Conservation (phyloP, 2,329 filamentous ascomycete genomes). For the Biscogniauxia marginata region DNA sequence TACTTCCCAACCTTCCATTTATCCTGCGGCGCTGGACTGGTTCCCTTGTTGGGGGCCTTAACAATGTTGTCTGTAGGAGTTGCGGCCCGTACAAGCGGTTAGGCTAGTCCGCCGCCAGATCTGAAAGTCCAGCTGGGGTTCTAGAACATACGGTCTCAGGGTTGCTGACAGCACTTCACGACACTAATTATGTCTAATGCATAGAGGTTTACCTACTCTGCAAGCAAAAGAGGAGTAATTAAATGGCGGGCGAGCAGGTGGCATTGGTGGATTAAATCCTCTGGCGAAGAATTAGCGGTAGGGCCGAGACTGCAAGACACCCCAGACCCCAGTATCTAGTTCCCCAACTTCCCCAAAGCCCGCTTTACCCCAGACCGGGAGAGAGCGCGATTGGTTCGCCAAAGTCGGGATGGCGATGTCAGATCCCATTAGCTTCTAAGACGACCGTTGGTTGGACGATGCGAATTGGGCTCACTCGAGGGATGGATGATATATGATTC, state of each 20-base stretch:
- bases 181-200: background rate
- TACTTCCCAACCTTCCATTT: background rate
- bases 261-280: slow-evolving; percentile 7
- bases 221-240: background rate
- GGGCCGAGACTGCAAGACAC: background rate
- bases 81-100: background rate
- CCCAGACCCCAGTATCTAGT: background rate
- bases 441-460: background rate
- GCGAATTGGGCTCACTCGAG: background rate
- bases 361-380: background rate
- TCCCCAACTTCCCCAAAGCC: slow-evolving; percentile 4
- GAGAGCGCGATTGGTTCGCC: slow-evolving; percentile 1
- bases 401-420: background rate
- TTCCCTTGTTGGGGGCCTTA: background rate
- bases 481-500: background rate
- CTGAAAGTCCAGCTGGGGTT: background rate
- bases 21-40: background rate
- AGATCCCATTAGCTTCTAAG: background rate
- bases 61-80: background rate
- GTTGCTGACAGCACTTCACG: background rate
- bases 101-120: background rate
- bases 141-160: background rate
- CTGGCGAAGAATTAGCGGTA: background rate
- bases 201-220: background rate
- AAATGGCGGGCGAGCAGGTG: background rate